phyloP scores from a whole-genome alignment of 306 rosid genomes.

The Prunus kanzakura region DNA sequence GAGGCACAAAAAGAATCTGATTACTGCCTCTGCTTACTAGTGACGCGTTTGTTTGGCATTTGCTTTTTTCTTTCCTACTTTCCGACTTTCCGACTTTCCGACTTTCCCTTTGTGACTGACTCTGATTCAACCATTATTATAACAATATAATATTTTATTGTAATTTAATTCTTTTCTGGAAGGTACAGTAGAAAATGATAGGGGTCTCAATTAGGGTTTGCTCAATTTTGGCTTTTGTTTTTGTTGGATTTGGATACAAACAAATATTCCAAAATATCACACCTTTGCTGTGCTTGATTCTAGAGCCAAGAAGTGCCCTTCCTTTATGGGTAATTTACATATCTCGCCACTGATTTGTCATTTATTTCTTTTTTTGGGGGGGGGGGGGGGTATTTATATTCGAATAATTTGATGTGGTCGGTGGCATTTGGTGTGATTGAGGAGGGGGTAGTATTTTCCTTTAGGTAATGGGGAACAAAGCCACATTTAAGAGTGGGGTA shows the following conservation, averaged over 20 bases:
- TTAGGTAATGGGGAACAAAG: background rate
- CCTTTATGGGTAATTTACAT: background rate
- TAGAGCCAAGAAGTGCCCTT: background rate
- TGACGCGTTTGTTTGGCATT: background rate
- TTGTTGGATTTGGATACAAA: background rate
- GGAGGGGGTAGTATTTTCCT: background rate
- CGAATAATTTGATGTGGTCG: conserved; percentile 2
- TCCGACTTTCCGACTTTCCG: background rate
- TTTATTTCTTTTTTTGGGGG: background rate
- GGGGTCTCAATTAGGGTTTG: conserved; percentile 31
- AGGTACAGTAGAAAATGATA: conserved; percentile 24
- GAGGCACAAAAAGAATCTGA: background rate
- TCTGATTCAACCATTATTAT: background rate
- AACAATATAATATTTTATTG: background rate
- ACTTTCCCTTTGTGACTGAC: background rate
- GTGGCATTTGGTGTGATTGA: background rate
- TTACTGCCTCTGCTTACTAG: background rate
- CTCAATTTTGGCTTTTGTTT: conserved; percentile 11
- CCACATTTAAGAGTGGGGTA: background rate
- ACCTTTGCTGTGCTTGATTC: background rate
- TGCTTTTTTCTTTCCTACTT: background rate
- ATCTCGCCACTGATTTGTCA: background rate
- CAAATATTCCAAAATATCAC: background rate
- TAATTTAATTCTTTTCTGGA: background rate
- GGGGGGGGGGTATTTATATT: background rate